Conservation (phyloP, 2,329 filamentous ascomycete genomes). For the Penicillium sp. region DNA sequence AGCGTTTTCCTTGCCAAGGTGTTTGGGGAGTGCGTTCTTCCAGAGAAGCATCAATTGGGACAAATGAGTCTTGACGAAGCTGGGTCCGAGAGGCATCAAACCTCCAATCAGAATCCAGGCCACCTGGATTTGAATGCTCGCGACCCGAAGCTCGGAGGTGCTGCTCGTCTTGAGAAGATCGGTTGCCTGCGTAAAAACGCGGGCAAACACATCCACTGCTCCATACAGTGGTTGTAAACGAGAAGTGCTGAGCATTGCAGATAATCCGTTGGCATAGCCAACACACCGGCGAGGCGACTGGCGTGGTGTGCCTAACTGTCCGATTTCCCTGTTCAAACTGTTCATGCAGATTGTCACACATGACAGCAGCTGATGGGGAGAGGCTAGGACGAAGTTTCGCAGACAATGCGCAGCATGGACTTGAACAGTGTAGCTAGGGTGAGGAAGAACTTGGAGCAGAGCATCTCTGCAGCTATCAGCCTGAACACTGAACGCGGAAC, state of each 20-base stretch:
- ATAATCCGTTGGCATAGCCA: constrained; percentile 87
- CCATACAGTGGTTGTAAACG: constrained; percentile 86
- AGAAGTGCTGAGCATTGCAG: constrained; percentile 86
- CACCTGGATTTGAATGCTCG: constrained; percentile 93
- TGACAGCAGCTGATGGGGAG: constrained; percentile 84
- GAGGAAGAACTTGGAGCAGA: constrained; percentile 83
- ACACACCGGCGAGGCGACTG: constrained; percentile 80
- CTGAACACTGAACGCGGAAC: constrained; percentile 74
- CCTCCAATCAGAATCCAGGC: constrained; percentile 97
- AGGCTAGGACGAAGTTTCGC: constrained; percentile 82
- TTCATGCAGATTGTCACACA: constrained; percentile 97
- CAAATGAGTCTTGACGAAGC: constrained; percentile 98
- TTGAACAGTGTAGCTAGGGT: constrained; percentile 95
- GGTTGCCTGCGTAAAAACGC: constrained; percentile 86
- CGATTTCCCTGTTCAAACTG: constrained; percentile 82
- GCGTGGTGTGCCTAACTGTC: constrained; percentile 69
- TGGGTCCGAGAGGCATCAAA: constrained; percentile 91
- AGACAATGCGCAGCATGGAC: constrained; percentile 83
- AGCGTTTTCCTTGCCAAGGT: constrained; percentile 87
- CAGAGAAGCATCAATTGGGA: constrained; percentile 89
- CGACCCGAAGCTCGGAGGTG: constrained; percentile 83
- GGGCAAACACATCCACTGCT: constrained; percentile 91
- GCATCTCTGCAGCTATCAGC: constrained; percentile 83
- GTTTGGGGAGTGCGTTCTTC: constrained; percentile 96
- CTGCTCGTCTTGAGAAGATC: constrained; percentile 88